These are phyloP conservation scores for Claviceps sorghi DNA, from an alignment of 2,329 filamentous ascomycete genomes.

Conservation along the genomic window DNA sequence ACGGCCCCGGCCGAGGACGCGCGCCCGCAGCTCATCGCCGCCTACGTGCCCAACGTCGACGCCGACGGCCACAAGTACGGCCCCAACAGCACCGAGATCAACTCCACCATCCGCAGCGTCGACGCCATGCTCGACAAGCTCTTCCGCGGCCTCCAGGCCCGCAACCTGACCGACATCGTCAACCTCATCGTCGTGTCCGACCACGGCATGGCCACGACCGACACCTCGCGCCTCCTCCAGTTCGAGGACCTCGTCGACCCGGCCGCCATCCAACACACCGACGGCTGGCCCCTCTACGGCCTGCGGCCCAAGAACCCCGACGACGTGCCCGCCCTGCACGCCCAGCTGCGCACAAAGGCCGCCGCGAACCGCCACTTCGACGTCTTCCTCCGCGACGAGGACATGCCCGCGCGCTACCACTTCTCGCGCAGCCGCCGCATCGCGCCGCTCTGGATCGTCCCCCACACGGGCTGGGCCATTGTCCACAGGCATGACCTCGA, in stretches of 20 bases:
- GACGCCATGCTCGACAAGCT: conserved; percentile 70
- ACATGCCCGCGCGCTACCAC: conserved; percentile 89
- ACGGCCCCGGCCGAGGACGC: no score
- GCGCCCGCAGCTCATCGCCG: conserved; percentile 80
- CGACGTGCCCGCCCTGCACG: conserved; percentile 54
- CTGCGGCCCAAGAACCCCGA: conserved; percentile 60
- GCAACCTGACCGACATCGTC: conserved; percentile 79
- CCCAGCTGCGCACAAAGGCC: conserved; percentile 40
- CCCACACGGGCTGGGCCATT: conserved; percentile 84
- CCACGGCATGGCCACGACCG: conserved; percentile 95
- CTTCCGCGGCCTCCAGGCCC: conserved; percentile 58
- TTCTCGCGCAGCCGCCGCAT: conserved; percentile 81
- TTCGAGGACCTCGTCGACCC: conserved; percentile 79
- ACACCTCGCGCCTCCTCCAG: conserved; percentile 65
- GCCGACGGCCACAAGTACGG: conserved; percentile 74
- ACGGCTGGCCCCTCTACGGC: conserved; percentile 90
- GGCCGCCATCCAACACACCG: conserved; percentile 62
- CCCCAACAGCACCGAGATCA: conserved; percentile 88
- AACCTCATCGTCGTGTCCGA: conserved; percentile 95
- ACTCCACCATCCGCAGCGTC: conserved; percentile 59
- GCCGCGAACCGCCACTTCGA: conserved; percentile 56
- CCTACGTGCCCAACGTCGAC: conserved; percentile 90
- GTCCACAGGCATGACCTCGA: conserved; percentile 69
- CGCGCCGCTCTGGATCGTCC: conserved; percentile 87
- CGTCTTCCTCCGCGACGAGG: conserved; percentile 69